Conservation (phyloP, 2,329 filamentous ascomycete genomes). For the Penicillium sclerotigenum region DNA sequence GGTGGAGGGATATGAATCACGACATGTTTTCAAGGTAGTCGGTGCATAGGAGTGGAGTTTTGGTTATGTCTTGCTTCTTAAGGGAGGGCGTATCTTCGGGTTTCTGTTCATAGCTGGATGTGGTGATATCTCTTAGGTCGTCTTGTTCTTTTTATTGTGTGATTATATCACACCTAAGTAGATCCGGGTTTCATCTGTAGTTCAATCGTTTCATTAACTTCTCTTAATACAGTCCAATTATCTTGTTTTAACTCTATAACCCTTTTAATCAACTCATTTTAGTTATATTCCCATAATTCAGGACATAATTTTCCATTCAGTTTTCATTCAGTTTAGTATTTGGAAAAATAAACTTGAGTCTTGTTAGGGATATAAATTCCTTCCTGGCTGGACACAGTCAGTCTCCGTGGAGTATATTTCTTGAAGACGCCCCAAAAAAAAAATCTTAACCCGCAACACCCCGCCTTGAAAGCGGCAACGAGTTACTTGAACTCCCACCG, state of each 20-base stretch:
- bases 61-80: slow-evolving; percentile 20
- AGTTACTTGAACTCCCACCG: neutral
- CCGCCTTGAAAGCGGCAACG: slow-evolving; percentile 12
- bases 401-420: slow-evolving; percentile 7
- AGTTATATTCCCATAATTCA: too few species aligned
- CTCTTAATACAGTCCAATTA: neutral
- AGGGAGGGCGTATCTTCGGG: slow-evolving; percentile 30
- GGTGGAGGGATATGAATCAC: slow-evolving; percentile 48
- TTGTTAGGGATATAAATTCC: neutral
- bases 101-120: slow-evolving; percentile 15
- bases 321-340: neutral
- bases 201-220: neutral
- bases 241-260: neutral
- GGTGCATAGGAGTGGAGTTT: slow-evolving; percentile 41
- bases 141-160: neutral
- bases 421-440: slow-evolving; percentile 13
- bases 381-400: neutral
- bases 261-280: neutral
- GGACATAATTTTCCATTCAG: fast-evolving
- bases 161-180: neutral
- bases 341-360: neutral
- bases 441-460: slow-evolving; percentile 18
- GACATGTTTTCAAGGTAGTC: slow-evolving; percentile 43
- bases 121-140: neutral
- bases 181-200: slow-evolving; percentile 3